Conservation (phyloP, 768 basidiomycete species). For the Suillus discolor region DNA sequence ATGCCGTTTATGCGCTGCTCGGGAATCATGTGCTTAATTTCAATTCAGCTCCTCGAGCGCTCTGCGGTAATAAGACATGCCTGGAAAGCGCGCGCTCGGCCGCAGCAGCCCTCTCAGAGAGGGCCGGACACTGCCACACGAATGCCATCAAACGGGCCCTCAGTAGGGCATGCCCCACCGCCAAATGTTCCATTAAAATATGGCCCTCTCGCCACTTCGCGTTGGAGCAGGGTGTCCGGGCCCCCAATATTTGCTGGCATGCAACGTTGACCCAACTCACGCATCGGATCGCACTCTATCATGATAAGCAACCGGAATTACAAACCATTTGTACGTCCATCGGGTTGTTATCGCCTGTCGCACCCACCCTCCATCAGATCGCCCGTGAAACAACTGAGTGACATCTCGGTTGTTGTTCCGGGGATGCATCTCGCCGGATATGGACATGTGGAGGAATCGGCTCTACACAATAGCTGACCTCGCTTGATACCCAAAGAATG, state of each 20-base stretch:
- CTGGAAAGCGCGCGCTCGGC: constrained; percentile 68
- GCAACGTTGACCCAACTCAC: constrained; percentile 50
- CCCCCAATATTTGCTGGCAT: constrained; percentile 64
- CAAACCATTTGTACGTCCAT: constrained; percentile 4
- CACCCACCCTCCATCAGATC: background rate
- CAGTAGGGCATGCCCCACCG: constrained; percentile 20
- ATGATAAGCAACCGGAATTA: constrained; percentile 3
- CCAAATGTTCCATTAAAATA: constrained; percentile 42
- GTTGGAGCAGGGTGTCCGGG: constrained; percentile 76
- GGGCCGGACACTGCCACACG: constrained; percentile 6
- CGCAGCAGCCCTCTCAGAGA: constrained; percentile 27
- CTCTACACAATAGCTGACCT: background rate
- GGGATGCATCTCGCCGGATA: background rate
- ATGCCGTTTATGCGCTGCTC: constrained; percentile 28
- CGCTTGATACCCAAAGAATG: background rate
- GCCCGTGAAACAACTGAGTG: background rate
- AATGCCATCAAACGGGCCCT: constrained; percentile 24
- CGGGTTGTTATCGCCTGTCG: background rate
- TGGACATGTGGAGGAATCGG: constrained; percentile 1
- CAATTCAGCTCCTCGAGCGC: constrained; percentile 64
- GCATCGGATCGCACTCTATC: background rate
- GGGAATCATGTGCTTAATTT: constrained; percentile 16
- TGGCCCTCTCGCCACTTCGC: constrained; percentile 64
- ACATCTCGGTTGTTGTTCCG: constrained; percentile 1
- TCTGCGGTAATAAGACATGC: constrained; percentile 64